A percentile compares a stretch with the other conserved stretches of the same genome.
Evolutionary conservation across 495 filamentous ascomycete species (phyloP).

Genomic region (Pyronema omphalodes): DNA sequence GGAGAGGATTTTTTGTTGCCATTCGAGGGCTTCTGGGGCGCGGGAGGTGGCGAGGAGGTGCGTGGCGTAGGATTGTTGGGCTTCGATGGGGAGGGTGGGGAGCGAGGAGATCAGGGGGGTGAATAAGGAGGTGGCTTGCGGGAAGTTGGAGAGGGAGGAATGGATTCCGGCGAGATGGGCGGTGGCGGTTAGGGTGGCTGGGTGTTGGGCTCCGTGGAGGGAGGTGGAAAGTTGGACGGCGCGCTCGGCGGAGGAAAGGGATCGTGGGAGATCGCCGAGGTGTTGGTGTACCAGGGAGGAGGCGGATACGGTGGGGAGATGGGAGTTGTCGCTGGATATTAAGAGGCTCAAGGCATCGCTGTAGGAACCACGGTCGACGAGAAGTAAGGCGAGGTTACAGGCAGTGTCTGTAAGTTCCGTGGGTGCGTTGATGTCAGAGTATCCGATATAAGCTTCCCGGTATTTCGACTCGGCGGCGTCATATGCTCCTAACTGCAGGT

Average conservation of each 20-base stretch:
- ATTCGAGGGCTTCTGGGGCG: background rate
- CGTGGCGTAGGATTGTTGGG: background rate
- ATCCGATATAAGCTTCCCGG: background rate
- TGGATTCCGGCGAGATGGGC: background rate
- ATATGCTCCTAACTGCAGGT: background rate
- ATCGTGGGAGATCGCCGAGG: too few relatives aligned
- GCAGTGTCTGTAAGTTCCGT: too few relatives aligned
- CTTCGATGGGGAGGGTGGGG: background rate
- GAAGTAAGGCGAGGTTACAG: too few relatives aligned
- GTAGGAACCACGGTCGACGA: too few relatives aligned
- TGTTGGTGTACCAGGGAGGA: too few relatives aligned
- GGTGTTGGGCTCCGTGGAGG: background rate
- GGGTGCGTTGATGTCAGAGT: background rate
- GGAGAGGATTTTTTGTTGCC: background rate
- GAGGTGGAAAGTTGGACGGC: background rate
- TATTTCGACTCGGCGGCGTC: background rate
- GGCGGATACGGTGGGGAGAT: too few relatives aligned
- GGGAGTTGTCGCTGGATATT: too few relatives aligned
- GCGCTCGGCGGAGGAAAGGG: too few relatives aligned
- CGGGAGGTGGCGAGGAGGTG: background rate
- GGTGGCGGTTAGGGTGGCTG: background rate
- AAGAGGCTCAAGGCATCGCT: too few relatives aligned
- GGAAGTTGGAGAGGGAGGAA: background rate
- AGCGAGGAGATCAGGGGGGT: background rate
- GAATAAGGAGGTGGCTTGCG: background rate